These are phyloP conservation scores for Lithospermum erythrorhizon DNA, from an alignment of 257 asterid genomes.

Conservation along the genomic window DNA sequence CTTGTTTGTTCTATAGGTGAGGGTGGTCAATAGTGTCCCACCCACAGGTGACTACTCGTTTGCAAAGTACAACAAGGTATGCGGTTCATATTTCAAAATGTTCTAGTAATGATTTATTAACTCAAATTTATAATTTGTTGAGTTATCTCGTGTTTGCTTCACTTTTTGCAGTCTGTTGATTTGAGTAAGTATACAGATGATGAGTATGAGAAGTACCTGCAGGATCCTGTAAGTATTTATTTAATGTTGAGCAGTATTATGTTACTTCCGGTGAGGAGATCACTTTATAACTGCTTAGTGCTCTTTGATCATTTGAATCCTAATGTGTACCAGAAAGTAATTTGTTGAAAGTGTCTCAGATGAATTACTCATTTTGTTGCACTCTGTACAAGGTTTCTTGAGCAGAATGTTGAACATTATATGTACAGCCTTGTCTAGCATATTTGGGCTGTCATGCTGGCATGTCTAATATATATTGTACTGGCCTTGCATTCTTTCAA, in stretches of 20 bases:
- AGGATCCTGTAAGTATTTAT: conserved; percentile 54
- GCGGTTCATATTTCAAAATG: neutral
- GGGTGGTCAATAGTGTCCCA: conserved; percentile 88
- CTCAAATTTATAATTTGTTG: neutral
- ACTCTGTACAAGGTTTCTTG: neutral
- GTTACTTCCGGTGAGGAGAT: neutral
- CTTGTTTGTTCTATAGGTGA: conserved; percentile 39
- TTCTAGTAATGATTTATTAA: neutral
- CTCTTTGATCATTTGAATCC: neutral
- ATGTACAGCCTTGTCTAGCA: neutral
- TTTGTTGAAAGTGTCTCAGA: too few species aligned
- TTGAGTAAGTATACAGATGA: conserved; percentile 82
- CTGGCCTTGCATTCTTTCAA: neutral
- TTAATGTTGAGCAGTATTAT: neutral
- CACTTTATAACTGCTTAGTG: neutral
- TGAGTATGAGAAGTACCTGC: conserved; percentile 80
- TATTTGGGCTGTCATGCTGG: neutral
- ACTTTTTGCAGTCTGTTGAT: conserved; percentile 68
- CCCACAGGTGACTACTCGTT: conserved; percentile 93
- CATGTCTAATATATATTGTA: neutral
- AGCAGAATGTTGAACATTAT: neutral
- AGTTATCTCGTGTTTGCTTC: conserved; percentile 10
- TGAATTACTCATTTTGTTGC: neutral
- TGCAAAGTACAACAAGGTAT: conserved; percentile 89
- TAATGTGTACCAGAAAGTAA: too few species aligned